Evolutionary conservation across 2,329 filamentous ascomycete genomes (phyloP).

Genomic region (Pezicula neosporulosa): DNA sequence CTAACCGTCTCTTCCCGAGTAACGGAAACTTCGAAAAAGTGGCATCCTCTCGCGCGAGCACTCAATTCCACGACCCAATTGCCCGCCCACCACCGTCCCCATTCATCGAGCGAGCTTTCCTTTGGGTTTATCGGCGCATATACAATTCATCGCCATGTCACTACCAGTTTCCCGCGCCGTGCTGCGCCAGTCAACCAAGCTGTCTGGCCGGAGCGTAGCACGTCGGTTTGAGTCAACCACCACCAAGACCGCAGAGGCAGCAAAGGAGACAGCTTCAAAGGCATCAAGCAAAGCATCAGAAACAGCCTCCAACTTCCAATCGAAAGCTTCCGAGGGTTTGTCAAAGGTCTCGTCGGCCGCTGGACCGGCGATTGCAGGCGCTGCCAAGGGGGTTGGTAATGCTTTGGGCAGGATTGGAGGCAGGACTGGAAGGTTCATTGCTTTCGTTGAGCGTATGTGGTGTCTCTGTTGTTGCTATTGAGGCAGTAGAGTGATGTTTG

Average conservation of each 20-base stretch:
- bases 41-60: conserved; percentile 14
- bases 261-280: conserved; percentile 37
- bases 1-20: conserved; percentile 14
- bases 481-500: conserved; percentile 2
- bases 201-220: conserved; percentile 22
- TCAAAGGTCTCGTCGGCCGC: conserved; percentile 78
- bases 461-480: conserved; percentile 2
- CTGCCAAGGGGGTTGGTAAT: conserved; percentile 62
- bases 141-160: conserved; percentile 21
- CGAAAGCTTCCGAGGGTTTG: conserved; percentile 78
- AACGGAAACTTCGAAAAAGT: conserved; percentile 16
- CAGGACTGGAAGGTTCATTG: conserved; percentile 73
- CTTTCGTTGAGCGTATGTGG: conserved; percentile 80
- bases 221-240: conserved; percentile 61
- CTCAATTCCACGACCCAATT: conserved; percentile 21
- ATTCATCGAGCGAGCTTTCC: conserved; percentile 12
- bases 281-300: conserved; percentile 34
- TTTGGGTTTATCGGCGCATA: conserved; percentile 15
- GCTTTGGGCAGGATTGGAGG: conserved; percentile 78
- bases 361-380: conserved; percentile 71
- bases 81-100: conserved; percentile 16
- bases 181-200: conserved; percentile 26
- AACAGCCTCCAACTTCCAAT: conserved; percentile 41
- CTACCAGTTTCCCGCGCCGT: conserved; percentile 25
- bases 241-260: conserved; percentile 41